Percentiles rank a stretch among this genome's conserved stretches.
Conservation (phyloP, 2,329 filamentous ascomycete genomes). For the Trichoderma sp. region DNA sequence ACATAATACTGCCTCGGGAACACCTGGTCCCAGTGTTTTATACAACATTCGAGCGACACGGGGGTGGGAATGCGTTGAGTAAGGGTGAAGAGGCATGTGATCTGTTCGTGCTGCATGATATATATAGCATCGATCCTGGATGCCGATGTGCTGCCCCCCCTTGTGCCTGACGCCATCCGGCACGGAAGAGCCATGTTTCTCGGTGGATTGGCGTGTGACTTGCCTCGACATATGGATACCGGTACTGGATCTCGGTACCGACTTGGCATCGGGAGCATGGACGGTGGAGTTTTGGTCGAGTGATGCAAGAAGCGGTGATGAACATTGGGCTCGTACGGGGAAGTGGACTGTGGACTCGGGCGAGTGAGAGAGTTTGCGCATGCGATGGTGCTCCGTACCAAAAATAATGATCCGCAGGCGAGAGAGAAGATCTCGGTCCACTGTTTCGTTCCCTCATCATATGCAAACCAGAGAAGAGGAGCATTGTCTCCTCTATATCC, state of each 20-base stretch:
- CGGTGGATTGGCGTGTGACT: constrained; percentile 6
- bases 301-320: background rate
- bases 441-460: too few species aligned
- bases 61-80: background rate
- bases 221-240: background rate
- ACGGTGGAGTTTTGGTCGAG: constrained; percentile 15
- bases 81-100: constrained; percentile 14
- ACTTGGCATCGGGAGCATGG: constrained; percentile 7
- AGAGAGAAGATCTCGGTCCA: too few species aligned
- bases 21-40: constrained; percentile 8
- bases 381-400: too few species aligned
- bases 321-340: background rate
- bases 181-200: constrained; percentile 6
- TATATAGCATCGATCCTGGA: background rate
- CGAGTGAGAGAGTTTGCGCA: too few species aligned
- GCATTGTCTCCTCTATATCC: too few species aligned
- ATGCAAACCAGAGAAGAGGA: too few species aligned
- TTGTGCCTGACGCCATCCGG: constrained; percentile 10
- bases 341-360: too few species aligned
- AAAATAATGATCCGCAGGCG: too few species aligned
- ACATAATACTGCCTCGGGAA: background rate
- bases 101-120: constrained; percentile 2
- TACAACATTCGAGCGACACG: background rate
- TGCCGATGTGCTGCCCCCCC: background rate
- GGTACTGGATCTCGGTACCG: background rate